A percentile compares a stretch with the other conserved stretches of the same genome.
phyloP scores from a whole-genome alignment of 139 green algal genomes.

The Chlamydomonas sphaeroides region DNA sequence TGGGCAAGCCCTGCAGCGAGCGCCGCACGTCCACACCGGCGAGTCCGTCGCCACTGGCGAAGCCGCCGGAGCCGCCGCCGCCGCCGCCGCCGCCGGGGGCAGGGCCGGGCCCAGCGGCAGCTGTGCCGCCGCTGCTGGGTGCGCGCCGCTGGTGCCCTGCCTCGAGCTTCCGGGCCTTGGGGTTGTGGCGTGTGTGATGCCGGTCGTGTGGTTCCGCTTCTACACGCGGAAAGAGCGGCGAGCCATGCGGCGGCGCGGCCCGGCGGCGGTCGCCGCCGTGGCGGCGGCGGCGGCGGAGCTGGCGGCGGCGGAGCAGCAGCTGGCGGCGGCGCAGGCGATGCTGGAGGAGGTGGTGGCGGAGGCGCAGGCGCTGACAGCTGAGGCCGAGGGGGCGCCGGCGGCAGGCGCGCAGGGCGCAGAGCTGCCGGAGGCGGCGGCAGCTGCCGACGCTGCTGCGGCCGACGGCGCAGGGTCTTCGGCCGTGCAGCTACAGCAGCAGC shows the following conservation, averaged over 20 bases:
- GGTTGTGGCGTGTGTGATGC: conserved; percentile 2
- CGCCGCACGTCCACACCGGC: not conserved
- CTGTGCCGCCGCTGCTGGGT: not conserved
- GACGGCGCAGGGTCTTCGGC: no score
- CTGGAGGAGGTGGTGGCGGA: not conserved
- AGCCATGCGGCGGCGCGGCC: not conserved
- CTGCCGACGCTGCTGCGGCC: no score
- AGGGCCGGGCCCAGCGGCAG: not conserved
- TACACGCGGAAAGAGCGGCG: not conserved
- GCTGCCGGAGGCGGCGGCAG: no score
- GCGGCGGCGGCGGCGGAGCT: not conserved
- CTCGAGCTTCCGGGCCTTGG: not conserved
- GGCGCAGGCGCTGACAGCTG: not conserved
- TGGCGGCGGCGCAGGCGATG: not conserved
- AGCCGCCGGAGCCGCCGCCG: not conserved
- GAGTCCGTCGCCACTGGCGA: not conserved
- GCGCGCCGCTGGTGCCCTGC: not conserved
- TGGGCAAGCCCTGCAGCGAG: not conserved
- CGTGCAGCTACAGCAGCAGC: no score
- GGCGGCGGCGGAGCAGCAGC: not conserved
- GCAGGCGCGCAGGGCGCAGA: no score
- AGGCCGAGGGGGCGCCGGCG: no score
- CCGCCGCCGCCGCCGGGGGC: no score
- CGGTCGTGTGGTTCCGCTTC: conserved; percentile 32
- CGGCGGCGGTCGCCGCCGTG: not conserved